Percentiles rank a stretch among this genome's conserved stretches.
phyloP scores from a whole-genome alignment of 805 yeast species.

The Lachancea kluyveri region DNA sequence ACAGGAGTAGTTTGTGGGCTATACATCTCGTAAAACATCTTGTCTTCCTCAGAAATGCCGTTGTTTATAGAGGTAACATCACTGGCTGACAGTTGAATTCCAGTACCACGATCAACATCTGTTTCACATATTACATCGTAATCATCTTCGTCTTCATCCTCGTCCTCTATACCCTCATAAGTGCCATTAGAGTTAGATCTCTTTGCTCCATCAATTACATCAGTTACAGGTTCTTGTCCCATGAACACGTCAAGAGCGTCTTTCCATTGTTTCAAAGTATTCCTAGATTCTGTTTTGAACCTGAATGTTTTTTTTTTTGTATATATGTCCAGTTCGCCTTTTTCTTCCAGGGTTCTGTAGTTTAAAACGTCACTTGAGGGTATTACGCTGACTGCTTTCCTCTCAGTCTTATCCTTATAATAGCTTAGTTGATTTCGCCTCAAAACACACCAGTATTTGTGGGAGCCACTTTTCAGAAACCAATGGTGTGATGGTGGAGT shows the following conservation, averaged over 20 bases:
- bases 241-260: conserved; percentile 12
- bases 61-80: conserved; percentile 1
- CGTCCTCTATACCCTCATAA: conserved; percentile 6
- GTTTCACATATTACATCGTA: conserved; percentile 7
- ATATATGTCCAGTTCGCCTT: conserved; percentile 11
- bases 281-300: conserved; percentile 9
- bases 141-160: conserved; percentile 6
- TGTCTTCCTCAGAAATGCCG: conserved; percentile 11
- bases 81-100: too few relatives aligned
- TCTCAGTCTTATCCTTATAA: conserved; percentile 19
- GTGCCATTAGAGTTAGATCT: background rate
- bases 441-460: conserved; percentile 20
- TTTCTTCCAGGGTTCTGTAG: conserved; percentile 10
- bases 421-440: conserved; percentile 20
- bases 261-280: conserved; percentile 3
- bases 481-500: conserved; percentile 4
- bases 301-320: conserved; percentile 14
- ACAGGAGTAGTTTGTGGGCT: conserved; percentile 11
- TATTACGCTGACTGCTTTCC: conserved; percentile 18
- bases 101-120: conserved; percentile 3
- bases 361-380: conserved; percentile 13
- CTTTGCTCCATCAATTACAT: background rate
- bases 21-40: conserved; percentile 16
- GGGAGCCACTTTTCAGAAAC: conserved; percentile 7
- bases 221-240: background rate